Base-by-base conservation (phyloP, 2,329 filamentous ascomycete species). In the Diaporthe sp. region DNA sequence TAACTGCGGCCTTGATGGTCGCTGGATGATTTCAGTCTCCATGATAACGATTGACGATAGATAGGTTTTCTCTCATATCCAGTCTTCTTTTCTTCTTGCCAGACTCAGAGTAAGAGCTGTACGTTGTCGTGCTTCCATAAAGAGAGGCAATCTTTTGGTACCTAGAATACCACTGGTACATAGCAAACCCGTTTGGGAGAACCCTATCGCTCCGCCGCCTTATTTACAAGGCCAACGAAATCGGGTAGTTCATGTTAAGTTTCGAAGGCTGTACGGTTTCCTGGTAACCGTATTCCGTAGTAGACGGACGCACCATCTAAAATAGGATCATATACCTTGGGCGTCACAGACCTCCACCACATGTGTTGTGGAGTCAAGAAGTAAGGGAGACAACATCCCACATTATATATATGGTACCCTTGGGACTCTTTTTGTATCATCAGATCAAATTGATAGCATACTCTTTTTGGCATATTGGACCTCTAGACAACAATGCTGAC, bases 1-100 rank as follows among this genome's bases (percentile, higher is more conserved):
- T 39, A 55, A 37, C 65, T 69, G 65, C 65, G 49, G n/a, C 65
- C 65, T 69, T 69, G 65, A 69, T 69, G 65, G 65, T 39, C 8
- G 65, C 49, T 28, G 31, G 65, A 69, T 55, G 46, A 42, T 55
- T 69, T 69, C 31, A 69, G 46, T 55, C 49, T 69, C 34, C n/a
- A 69, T 17, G 49, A 42, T 69, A 42, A 69, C 49, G 65, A 69
- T 69, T 69, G n/a, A 69, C 31, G 65, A 69, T 68, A 53, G 34
- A 39, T 19, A 37, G 31, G 39, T 9, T 68, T 39, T 39, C 9
- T 25, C 7, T 55, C 17, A 39, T 39, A 55, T 42, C 7, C 34
- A 28, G 8, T 22, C 39, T 15, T 31, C 42, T 53, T 69, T 8
- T 55, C 58, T 25, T 61, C 37, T 42, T 7, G 2, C 15, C 37